These are phyloP conservation scores for Euphorbia neoarborescens DNA, from an alignment of 441 rosid species.

Conservation along the genomic window DNA sequence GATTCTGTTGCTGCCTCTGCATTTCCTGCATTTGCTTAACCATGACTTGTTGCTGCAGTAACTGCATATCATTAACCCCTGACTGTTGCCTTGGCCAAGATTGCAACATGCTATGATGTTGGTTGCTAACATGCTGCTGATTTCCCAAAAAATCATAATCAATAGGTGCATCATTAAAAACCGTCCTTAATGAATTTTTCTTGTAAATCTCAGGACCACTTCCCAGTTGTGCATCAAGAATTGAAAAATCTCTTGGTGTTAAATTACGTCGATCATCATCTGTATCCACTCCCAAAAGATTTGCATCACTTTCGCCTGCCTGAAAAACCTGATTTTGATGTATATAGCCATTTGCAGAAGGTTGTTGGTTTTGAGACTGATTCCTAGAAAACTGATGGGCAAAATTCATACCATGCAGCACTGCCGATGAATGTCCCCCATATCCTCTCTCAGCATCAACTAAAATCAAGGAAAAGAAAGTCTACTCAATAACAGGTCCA, in stretches of 20 bases:
- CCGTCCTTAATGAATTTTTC: slow-evolving; percentile 40
- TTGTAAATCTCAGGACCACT: slow-evolving; percentile 44
- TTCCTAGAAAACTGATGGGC: slow-evolving; percentile 49
- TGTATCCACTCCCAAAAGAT: slow-evolving; percentile 55
- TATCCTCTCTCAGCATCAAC: slow-evolving; percentile 56
- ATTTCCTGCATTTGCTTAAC: slow-evolving; percentile 59
- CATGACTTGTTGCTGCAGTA: slow-evolving; percentile 59
- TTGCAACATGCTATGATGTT: slow-evolving; percentile 53
- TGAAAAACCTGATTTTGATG: slow-evolving; percentile 46
- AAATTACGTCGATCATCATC: slow-evolving; percentile 43
- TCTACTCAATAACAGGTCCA: slow-evolving; percentile 6
- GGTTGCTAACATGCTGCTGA: slow-evolving; percentile 52
- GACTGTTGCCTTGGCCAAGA: slow-evolving; percentile 57
- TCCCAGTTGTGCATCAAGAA: slow-evolving; percentile 33
- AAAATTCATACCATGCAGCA: slow-evolving; percentile 48
- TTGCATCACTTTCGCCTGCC: slow-evolving; percentile 50
- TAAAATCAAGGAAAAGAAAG: slow-evolving; percentile 25
- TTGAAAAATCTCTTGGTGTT: slow-evolving; percentile 45
- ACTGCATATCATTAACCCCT: slow-evolving; percentile 59
- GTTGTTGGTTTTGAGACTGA: slow-evolving; percentile 43
- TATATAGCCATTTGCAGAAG: slow-evolving; percentile 50
- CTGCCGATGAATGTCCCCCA: slow-evolving; percentile 39
- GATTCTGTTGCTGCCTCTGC: slow-evolving; percentile 61
- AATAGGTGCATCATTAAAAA: slow-evolving; percentile 57
- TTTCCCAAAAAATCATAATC: slow-evolving; percentile 63